Evolutionary conservation across 768 basidiomycete genomes (phyloP).

Genomic region (Leccinum subgranulosum): DNA sequence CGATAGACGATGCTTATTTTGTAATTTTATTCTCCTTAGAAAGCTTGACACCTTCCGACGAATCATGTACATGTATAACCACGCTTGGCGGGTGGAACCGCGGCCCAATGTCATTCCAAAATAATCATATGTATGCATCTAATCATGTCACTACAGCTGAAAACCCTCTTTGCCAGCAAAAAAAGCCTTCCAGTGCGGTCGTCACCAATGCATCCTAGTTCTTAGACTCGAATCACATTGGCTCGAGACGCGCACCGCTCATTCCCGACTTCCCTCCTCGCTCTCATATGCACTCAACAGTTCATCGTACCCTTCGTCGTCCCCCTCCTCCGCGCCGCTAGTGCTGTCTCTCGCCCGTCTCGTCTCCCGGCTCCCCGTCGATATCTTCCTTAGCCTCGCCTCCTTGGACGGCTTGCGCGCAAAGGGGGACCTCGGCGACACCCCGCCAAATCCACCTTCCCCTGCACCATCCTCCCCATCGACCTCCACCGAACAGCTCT

Average conservation of each 20-base stretch:
- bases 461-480: background rate
- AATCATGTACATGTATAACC: background rate
- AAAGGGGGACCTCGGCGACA: slow-evolving; percentile 23
- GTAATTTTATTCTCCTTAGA: background rate
- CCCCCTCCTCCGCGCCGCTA: slow-evolving; percentile 65
- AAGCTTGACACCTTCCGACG: background rate
- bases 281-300: slow-evolving; percentile 80
- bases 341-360: slow-evolving; percentile 46
- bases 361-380: slow-evolving; percentile 40
- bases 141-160: background rate
- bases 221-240: background rate
- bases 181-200: background rate
- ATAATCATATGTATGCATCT: background rate
- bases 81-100: background rate
- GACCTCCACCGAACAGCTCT: slow-evolving; percentile 40
- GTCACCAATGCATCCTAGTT: background rate
- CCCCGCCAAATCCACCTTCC: background rate
- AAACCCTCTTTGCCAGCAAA: slow-evolving; percentile 1
- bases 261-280: slow-evolving; percentile 48
- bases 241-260: background rate
- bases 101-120: background rate
- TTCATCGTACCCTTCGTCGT: slow-evolving; percentile 74
- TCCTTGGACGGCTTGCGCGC: slow-evolving; percentile 31
- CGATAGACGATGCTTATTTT: background rate
- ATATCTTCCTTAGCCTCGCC: slow-evolving; percentile 44